Evolutionary conservation across 768 basidiomycete genomes (phyloP).

Genomic region (Mrakia hoshinonis): DNA sequence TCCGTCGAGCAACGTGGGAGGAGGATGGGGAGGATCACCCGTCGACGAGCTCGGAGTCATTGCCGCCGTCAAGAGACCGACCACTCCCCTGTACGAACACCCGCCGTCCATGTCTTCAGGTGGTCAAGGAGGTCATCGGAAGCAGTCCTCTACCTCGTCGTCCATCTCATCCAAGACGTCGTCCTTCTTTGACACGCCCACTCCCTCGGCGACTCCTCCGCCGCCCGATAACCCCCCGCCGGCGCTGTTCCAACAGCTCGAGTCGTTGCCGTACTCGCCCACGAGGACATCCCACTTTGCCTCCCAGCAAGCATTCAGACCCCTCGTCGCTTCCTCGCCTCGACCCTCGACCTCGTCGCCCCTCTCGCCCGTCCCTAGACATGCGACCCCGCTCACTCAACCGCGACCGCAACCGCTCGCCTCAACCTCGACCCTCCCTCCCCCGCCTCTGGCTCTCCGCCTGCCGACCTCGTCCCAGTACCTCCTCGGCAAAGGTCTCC

Average conservation of each 20-base stretch:
- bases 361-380: background rate
- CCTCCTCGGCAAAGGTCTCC: constrained; percentile 7
- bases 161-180: constrained; percentile 1
- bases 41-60: background rate
- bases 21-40: background rate
- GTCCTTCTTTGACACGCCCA: constrained; percentile 18
- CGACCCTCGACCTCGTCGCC: background rate
- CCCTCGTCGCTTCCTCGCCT: background rate
- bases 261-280: background rate
- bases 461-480: background rate
- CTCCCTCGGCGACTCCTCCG: constrained; percentile 12
- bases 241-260: background rate
- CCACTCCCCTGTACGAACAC: background rate
- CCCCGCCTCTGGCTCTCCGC: background rate
- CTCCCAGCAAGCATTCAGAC: background rate
- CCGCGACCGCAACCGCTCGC: background rate
- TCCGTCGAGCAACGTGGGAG: no score
- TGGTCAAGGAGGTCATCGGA: background rate
- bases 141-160: background rate
- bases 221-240: background rate
- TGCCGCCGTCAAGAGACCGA: no score
- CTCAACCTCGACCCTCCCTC: background rate
- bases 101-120: background rate
- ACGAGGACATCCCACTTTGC: constrained; percentile 3
- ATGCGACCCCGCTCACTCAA: background rate